A percentile compares a stretch with the other conserved stretches of the same genome.
Conservation (phyloP, 306 rosid species). For the Mimosa bimucronata region DNA sequence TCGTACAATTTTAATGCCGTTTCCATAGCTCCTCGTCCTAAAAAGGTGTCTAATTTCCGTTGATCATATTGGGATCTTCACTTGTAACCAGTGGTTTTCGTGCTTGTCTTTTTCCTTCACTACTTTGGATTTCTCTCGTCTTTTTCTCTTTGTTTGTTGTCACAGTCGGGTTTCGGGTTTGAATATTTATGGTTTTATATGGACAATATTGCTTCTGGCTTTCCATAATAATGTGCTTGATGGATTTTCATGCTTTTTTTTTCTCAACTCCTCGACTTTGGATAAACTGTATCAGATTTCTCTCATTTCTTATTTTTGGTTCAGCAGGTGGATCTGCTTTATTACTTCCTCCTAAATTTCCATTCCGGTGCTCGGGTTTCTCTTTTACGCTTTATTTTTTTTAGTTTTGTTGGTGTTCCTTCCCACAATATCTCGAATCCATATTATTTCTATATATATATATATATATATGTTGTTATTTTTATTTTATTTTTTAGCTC, state of each 20-base stretch:
- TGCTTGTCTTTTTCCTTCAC: constrained; percentile 32
- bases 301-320: constrained; percentile 33
- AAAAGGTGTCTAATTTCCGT: constrained; percentile 38
- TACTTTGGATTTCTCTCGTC: constrained; percentile 8
- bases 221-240: constrained; percentile 47
- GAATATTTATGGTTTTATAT: constrained; percentile 33
- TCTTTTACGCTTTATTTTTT: neutral
- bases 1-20: constrained; percentile 37
- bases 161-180: constrained; percentile 28
- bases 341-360: constrained; percentile 33
- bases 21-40: constrained; percentile 31
- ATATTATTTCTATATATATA: too few relatives aligned
- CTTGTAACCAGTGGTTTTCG: constrained; percentile 32
- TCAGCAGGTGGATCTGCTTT: constrained; percentile 58
- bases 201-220: constrained; percentile 32
- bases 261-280: constrained; percentile 35
- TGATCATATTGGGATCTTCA: constrained; percentile 51
- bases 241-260: constrained; percentile 46
- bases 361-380: neutral
- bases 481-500: too few relatives aligned
- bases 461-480: too few relatives aligned
- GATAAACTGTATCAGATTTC: constrained; percentile 15
- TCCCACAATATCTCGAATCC: neutral
- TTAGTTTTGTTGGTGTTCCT: neutral
- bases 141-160: constrained; percentile 11